phyloP scores from a whole-genome alignment of 2,329 filamentous ascomycete genomes.

The Xylariomycetidae sp. region DNA sequence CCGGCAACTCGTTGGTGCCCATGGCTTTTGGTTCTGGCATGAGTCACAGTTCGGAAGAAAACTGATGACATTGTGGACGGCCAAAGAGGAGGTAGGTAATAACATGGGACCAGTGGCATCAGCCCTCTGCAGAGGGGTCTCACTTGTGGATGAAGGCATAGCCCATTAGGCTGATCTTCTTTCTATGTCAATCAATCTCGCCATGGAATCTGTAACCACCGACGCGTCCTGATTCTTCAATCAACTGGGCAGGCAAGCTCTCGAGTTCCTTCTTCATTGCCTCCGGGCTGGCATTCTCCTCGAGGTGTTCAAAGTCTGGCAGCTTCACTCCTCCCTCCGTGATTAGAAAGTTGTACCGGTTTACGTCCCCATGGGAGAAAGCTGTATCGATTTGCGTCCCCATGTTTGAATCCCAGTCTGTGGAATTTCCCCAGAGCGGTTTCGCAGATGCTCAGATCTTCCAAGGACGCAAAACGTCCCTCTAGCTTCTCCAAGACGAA shows the following conservation, averaged over 20 bases:
- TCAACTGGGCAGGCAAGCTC: constrained; percentile 23
- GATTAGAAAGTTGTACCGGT: constrained; percentile 34
- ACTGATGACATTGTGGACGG: too few species aligned
- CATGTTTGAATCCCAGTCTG: constrained; percentile 26
- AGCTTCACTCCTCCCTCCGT: constrained; percentile 21
- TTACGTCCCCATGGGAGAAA: too few species aligned
- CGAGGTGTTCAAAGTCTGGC: constrained; percentile 28
- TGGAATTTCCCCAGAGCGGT: constrained; percentile 22
- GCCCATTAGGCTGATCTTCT: too few species aligned
- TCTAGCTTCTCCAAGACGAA: constrained; percentile 31
- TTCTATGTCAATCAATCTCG: too few species aligned
- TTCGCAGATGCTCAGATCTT: constrained; percentile 25
- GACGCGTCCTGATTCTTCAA: constrained; percentile 26
- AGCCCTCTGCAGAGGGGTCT: too few species aligned
- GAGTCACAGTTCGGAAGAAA: too few species aligned
- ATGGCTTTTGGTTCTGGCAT: too few species aligned
- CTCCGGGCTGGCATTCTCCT: constrained; percentile 16
- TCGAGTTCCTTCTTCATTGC: constrained; percentile 24
- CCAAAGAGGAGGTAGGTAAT: too few species aligned
- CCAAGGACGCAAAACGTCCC: constrained; percentile 20
- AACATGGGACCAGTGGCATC: too few species aligned
- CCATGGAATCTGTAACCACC: constrained; percentile 15
- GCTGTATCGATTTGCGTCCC: too few species aligned
- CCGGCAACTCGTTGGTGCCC: too few species aligned
- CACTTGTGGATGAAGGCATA: too few species aligned